Conservation (phyloP, 2,329 filamentous ascomycete species). For the Cyclaneusma minus region DNA sequence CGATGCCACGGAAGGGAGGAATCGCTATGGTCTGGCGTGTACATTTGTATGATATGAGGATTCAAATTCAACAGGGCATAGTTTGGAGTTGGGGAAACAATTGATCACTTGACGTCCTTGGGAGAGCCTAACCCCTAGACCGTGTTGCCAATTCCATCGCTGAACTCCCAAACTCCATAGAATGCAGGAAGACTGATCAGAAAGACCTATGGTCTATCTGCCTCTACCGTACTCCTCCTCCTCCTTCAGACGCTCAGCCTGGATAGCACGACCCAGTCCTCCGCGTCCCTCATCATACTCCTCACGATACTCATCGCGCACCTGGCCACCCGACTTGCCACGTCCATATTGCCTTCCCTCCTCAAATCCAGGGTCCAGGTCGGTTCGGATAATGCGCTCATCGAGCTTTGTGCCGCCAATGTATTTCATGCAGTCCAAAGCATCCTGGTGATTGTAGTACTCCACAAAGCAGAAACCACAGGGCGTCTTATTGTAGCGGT, state of each 20-base stretch:
- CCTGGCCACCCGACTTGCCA: slow-evolving; percentile 90
- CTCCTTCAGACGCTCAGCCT: slow-evolving; percentile 41
- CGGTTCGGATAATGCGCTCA: slow-evolving; percentile 88
- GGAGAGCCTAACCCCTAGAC: no score
- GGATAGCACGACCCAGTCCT: slow-evolving; percentile 68
- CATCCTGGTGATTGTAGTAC: slow-evolving; percentile 96
- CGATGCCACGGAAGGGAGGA: slow-evolving; percentile 1
- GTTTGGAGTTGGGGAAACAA: no score
- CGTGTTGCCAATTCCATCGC: no score
- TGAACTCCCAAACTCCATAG: no score
- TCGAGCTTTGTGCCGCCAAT: slow-evolving; percentile 96
- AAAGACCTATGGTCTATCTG: no score
- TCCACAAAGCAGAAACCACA: slow-evolving; percentile 99
- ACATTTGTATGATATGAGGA: no score
- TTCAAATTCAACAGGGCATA: no score
- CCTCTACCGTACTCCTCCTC: slow-evolving; percentile 44
- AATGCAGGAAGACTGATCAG: slow-evolving; percentile 7
- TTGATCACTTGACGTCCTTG: no score
- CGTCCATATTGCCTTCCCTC: slow-evolving; percentile 93
- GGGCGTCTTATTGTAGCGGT: slow-evolving; percentile 92
- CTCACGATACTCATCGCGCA: slow-evolving; percentile 92
- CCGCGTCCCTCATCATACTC: slow-evolving; percentile 93
- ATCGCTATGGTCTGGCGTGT: no score
- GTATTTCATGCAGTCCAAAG: slow-evolving; percentile 96
- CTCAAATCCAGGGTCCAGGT: slow-evolving; percentile 88